phyloP scores from a whole-genome alignment of 2,329 filamentous ascomycete genomes.

The Fusarium sp. region DNA sequence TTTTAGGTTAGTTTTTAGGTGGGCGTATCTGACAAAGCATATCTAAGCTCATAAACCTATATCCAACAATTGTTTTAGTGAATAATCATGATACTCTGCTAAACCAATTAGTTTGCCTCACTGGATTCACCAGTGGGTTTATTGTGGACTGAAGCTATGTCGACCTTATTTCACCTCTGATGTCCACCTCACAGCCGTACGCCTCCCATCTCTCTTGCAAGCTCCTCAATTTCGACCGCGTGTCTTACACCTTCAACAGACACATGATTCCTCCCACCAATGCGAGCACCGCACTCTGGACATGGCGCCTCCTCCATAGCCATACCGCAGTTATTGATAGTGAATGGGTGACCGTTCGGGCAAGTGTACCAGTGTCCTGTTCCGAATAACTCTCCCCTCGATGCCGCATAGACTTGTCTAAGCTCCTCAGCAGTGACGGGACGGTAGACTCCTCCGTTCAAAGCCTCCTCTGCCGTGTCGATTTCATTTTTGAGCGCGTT shows the following conservation, averaged over 20 bases:
- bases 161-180: too few species aligned
- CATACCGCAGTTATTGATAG: conserved; percentile 9
- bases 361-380: conserved; percentile 10
- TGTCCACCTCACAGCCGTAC: neutral
- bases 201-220: neutral
- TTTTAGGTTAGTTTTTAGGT: too few species aligned
- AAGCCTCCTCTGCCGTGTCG: neutral
- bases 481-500: neutral
- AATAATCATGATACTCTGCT: too few species aligned
- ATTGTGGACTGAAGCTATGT: too few species aligned
- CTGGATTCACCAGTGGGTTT: too few species aligned
- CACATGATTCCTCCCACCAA: neutral
- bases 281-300: conserved; percentile 3
- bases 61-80: too few species aligned
- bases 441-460: neutral
- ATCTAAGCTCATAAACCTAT: too few species aligned
- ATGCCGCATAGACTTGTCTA: conserved; percentile 3
- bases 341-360: neutral
- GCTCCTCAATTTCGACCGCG: neutral
- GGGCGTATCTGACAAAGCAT: too few species aligned
- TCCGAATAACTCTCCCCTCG: neutral
- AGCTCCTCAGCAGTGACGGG: conserved; percentile 6
- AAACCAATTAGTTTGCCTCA: too few species aligned
- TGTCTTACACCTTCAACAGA: conserved; percentile 2
- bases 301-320: conserved; percentile 2